Evolutionary conservation across 202 grass and related monocot genomes (phyloP).

Genomic region (Bolboschoenoplectus hybrid): DNA sequence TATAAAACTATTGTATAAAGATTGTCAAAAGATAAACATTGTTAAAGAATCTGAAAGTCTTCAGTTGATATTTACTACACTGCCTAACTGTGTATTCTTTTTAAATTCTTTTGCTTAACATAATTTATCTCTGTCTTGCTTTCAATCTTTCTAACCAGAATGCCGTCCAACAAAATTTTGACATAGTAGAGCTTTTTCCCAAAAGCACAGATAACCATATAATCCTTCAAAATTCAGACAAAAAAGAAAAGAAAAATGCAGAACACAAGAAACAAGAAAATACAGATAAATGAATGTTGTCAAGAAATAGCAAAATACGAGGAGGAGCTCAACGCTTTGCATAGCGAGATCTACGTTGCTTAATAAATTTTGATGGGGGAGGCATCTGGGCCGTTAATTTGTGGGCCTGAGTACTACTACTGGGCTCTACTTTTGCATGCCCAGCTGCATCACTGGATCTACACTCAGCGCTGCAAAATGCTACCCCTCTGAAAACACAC

Average conservation of each 20-base stretch:
- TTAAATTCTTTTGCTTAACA: too few relatives aligned
- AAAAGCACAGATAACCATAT: not conserved
- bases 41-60: too few relatives aligned
- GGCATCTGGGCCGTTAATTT: not conserved
- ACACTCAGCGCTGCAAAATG: conserved; percentile 21
- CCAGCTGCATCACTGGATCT: conserved; percentile 15
- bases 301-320: not conserved
- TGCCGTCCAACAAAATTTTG: not conserved
- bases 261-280: not conserved
- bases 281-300: not conserved
- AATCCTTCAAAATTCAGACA: not conserved
- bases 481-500: not conserved
- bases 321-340: not conserved
- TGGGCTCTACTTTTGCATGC: not conserved
- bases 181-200: not conserved
- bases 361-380: not conserved
- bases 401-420: not conserved
- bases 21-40: too few relatives aligned
- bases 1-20: too few relatives aligned
- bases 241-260: not conserved
- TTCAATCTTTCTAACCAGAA: not conserved
- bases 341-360: not conserved
- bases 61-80: too few relatives aligned
- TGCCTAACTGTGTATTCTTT: not conserved
- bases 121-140: too few relatives aligned